Evolutionary conservation across 176 grass and related monocot species (phyloP).

Genomic region (Carex littledalei): DNA sequence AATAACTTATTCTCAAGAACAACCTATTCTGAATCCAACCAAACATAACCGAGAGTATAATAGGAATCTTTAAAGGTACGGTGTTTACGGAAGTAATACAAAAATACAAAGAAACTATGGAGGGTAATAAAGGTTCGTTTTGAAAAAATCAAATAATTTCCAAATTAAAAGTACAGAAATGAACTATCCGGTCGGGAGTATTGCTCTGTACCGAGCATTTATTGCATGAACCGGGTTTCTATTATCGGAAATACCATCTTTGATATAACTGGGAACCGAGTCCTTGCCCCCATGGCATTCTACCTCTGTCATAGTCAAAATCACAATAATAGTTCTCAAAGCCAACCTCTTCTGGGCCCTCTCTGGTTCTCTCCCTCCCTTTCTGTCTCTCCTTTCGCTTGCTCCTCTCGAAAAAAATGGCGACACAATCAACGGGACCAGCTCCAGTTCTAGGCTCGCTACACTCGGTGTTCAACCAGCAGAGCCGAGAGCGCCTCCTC

Average conservation of each 20-base stretch:
- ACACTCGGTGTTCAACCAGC: conserved; percentile 27
- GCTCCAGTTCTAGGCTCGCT: conserved; percentile 31
- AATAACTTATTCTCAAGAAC: too few species aligned
- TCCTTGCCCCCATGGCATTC: background rate
- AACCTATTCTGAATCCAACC: too few species aligned
- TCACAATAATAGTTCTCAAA: background rate
- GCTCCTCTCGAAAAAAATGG: conserved; percentile 9
- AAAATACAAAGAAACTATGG: too few species aligned
- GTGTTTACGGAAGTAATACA: too few species aligned
- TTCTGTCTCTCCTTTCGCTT: background rate
- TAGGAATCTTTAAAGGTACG: too few species aligned
- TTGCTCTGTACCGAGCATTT: too few species aligned
- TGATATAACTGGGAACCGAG: too few species aligned
- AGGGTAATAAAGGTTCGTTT: too few species aligned
- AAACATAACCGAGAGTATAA: too few species aligned
- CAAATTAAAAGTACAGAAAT: too few species aligned
- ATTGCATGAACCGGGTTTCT: background rate
- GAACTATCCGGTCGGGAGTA: too few species aligned
- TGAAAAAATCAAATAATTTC: too few species aligned
- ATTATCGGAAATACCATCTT: background rate
- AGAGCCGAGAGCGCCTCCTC: conserved; percentile 29
- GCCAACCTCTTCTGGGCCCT: background rate
- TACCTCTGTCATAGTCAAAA: background rate
- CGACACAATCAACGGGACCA: background rate
- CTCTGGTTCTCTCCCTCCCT: background rate